These are phyloP conservation scores for Plenodomus biglobosus DNA, from an alignment of 2,329 filamentous ascomycete genomes.

Conservation along the genomic window DNA sequence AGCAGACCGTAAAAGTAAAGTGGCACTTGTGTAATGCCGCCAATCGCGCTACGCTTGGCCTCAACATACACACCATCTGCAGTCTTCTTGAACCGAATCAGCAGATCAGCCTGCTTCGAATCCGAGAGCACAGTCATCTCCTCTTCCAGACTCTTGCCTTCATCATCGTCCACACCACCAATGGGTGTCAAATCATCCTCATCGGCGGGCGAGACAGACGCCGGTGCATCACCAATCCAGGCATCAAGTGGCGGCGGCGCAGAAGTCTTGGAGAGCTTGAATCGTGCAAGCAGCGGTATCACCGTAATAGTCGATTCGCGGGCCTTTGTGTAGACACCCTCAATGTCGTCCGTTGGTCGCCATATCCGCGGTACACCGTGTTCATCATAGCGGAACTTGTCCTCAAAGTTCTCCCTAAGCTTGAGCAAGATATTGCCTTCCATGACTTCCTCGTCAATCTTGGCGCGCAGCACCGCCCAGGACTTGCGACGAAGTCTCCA, in stretches of 20 bases:
- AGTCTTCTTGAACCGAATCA: constrained; percentile 95
- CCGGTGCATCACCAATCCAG: constrained; percentile 80
- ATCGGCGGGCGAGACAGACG: constrained; percentile 73
- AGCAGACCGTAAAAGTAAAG: constrained; percentile 92
- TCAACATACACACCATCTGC: constrained; percentile 98
- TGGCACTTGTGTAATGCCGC: constrained; percentile 89
- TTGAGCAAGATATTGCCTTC: constrained; percentile 95
- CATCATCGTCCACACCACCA: constrained; percentile 90
- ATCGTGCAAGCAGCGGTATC: constrained; percentile 84
- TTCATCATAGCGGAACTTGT: constrained; percentile 98
- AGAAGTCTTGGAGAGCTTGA: constrained; percentile 74
- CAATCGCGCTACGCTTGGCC: constrained; percentile 94
- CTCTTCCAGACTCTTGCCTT: constrained; percentile 91
- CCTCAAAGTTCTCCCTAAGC: constrained; percentile 96
- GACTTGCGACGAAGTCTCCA: constrained; percentile 93
- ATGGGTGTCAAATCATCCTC: constrained; percentile 89
- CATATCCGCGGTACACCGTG: constrained; percentile 93
- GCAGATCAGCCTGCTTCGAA: constrained; percentile 85
- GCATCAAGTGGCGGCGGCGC: constrained; percentile 77
- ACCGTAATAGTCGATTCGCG: constrained; percentile 89
- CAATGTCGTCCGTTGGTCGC: constrained; percentile 95
- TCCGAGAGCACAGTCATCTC: constrained; percentile 95
- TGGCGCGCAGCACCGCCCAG: constrained; percentile 85
- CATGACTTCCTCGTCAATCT: constrained; percentile 96
- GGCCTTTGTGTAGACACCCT: constrained; percentile 89